Evolutionary conservation across 139 green algal genomes (phyloP).

Genomic region (Chlorokybus atmophyticus): DNA sequence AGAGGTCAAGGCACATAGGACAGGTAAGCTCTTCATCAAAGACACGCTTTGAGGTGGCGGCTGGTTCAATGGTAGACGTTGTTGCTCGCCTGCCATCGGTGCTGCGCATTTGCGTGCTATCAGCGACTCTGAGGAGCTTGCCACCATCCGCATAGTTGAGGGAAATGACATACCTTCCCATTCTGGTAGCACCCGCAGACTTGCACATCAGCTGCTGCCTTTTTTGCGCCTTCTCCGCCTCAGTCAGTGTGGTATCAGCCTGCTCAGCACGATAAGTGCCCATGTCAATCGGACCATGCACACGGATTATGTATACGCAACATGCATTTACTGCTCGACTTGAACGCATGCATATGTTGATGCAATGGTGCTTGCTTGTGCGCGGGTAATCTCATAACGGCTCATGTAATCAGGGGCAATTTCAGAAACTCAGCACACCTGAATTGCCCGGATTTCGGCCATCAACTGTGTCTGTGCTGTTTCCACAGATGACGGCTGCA

Average conservation of each 20-base stretch:
- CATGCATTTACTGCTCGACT: too few relatives aligned
- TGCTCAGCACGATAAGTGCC: background rate
- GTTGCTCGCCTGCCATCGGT: background rate
- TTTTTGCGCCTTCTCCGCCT: conserved; percentile 62
- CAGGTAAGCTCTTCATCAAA: conserved; percentile 76
- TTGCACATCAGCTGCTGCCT: conserved; percentile 59
- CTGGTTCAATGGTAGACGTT: background rate
- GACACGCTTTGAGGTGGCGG: conserved; percentile 5
- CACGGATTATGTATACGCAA: too few relatives aligned
- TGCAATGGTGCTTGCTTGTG: too few relatives aligned
- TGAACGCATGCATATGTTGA: too few relatives aligned
- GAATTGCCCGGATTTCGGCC: conserved; percentile 14
- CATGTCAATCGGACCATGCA: too few relatives aligned
- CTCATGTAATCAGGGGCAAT: too few relatives aligned
- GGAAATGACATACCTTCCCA: too few relatives aligned
- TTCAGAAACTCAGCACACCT: too few relatives aligned
- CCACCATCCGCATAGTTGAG: too few relatives aligned
- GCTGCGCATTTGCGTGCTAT: background rate
- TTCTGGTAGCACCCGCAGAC: conserved; percentile 4
- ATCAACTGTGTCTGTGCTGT: background rate
- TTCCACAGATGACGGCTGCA: background rate
- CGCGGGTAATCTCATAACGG: too few relatives aligned
- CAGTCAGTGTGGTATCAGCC: conserved; percentile 48
- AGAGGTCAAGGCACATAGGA: conserved; percentile 71
- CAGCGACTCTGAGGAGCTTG: too few relatives aligned